Evolutionary conservation across 768 basidiomycete genomes (phyloP).

Genomic region (Porpolomopsis calyptriformis): DNA sequence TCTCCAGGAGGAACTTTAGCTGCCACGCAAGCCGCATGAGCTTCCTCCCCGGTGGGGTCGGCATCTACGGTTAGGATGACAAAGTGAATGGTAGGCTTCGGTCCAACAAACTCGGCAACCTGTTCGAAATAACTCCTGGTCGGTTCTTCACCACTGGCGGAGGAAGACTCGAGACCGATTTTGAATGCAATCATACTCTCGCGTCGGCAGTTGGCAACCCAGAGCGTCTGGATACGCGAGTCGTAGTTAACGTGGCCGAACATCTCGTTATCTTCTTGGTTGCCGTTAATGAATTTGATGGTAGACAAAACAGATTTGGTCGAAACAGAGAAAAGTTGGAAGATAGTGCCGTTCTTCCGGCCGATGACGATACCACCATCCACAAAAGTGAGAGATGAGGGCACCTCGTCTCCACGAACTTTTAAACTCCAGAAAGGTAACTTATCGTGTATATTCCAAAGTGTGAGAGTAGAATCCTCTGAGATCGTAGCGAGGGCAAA

Average conservation of each 20-base stretch:
- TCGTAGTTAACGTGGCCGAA: constrained; percentile 84
- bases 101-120: constrained; percentile 71
- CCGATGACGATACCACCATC: constrained; percentile 81
- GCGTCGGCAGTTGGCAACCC: constrained; percentile 78
- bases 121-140: constrained; percentile 67
- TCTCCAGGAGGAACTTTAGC: constrained; percentile 70
- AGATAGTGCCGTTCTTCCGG: constrained; percentile 72
- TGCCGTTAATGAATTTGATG: constrained; percentile 64
- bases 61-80: constrained; percentile 80
- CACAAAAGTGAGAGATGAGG: constrained; percentile 77
- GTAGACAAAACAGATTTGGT: constrained; percentile 67
- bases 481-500: constrained; percentile 73
- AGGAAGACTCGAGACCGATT: constrained; percentile 52
- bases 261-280: constrained; percentile 70
- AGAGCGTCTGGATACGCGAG: constrained; percentile 72
- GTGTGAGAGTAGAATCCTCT: constrained; percentile 68
- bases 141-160: constrained; percentile 50
- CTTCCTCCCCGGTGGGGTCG: constrained; percentile 73
- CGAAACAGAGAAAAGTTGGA: constrained; percentile 72
- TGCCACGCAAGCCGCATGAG: constrained; percentile 73
- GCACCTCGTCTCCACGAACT: constrained; percentile 68
- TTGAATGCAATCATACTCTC: constrained; percentile 78
- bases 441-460: constrained; percentile 76
- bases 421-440: constrained; percentile 66
- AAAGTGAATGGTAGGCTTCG: constrained; percentile 81